Evolutionary conservation across 768 basidiomycete species (phyloP).

Genomic region (Podaxis sp.): DNA sequence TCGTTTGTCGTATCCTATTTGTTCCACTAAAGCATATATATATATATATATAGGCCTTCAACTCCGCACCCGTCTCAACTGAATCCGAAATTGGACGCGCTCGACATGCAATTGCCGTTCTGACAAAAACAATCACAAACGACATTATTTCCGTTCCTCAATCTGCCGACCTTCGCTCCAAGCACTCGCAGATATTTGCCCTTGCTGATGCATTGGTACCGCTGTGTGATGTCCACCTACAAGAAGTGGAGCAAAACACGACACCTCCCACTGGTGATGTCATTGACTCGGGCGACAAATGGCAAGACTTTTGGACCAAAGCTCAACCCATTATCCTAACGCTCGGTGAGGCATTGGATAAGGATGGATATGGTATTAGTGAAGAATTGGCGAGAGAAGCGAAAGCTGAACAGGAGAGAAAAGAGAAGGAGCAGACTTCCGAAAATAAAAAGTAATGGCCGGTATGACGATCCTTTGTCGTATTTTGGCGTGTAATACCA

Average conservation of each 20-base stretch:
- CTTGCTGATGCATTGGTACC: constrained; percentile 2
- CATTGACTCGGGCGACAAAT: neutral
- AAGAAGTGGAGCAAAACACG: neutral
- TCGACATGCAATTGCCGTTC: neutral
- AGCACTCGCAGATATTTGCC: constrained; percentile 4
- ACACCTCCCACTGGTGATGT: neutral
- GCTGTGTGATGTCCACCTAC: constrained; percentile 5
- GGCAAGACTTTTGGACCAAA: constrained; percentile 13
- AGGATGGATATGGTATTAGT: constrained; percentile 2
- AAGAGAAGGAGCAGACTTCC: neutral
- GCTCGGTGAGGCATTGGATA: constrained; percentile 9
- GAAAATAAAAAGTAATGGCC: neutral
- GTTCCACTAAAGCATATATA: too few species aligned
- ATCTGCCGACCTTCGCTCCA: neutral
- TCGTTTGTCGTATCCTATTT: neutral
- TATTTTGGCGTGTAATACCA: neutral
- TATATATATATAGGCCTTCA: neutral
- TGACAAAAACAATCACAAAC: neutral
- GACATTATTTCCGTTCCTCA: constrained; percentile 6
- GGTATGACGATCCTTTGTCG: neutral
- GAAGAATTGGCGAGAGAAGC: neutral
- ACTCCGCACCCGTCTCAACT: neutral
- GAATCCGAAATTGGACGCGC: constrained; percentile 12
- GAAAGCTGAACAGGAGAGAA: neutral
- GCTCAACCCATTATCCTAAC: neutral